Evolutionary conservation across 108 stramenopile genomes (phyloP).

Genomic region (Conticribra guillardii): DNA sequence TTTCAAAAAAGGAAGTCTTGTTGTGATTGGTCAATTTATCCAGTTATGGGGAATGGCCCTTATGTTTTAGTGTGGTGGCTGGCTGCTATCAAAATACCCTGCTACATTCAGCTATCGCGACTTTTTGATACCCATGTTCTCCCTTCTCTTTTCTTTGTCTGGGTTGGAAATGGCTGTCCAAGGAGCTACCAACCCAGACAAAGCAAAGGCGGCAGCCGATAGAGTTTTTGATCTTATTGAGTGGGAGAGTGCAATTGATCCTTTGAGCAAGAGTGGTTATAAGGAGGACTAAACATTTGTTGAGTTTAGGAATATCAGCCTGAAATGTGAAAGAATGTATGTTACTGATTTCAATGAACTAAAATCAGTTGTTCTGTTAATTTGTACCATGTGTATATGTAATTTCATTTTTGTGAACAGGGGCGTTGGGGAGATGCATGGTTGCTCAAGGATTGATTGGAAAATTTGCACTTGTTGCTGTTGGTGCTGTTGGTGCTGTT

Average conservation of each 20-base stretch:
- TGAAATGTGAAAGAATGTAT: too few relatives aligned
- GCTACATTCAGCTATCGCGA: constrained; percentile 48
- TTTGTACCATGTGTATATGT: too few relatives aligned
- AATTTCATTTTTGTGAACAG: too few relatives aligned
- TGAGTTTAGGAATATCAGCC: too few relatives aligned
- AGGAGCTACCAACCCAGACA: constrained; percentile 54
- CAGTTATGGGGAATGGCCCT: constrained; percentile 50
- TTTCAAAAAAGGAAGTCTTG: constrained; percentile 44
- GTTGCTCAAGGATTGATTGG: too few relatives aligned
- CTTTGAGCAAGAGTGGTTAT: constrained; percentile 57
- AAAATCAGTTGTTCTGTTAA: too few relatives aligned
- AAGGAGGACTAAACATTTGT: constrained; percentile 35
- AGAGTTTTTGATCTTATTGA: constrained; percentile 68
- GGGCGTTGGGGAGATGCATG: too few relatives aligned
- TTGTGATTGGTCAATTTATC: constrained; percentile 34
- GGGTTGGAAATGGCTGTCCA: constrained; percentile 59
- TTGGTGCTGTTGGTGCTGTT: too few relatives aligned
- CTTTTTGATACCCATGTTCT: constrained; percentile 69
- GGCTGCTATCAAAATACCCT: constrained; percentile 48
- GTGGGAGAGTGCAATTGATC: constrained; percentile 56
- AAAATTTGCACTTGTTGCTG: too few relatives aligned
- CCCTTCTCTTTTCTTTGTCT: constrained; percentile 63
- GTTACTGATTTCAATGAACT: too few relatives aligned
- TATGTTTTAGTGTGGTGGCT: constrained; percentile 74
- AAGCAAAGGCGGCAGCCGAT: constrained; percentile 56